Conservation (phyloP, 495 filamentous ascomycete genomes). For the Penicillium bovifimosum region DNA sequence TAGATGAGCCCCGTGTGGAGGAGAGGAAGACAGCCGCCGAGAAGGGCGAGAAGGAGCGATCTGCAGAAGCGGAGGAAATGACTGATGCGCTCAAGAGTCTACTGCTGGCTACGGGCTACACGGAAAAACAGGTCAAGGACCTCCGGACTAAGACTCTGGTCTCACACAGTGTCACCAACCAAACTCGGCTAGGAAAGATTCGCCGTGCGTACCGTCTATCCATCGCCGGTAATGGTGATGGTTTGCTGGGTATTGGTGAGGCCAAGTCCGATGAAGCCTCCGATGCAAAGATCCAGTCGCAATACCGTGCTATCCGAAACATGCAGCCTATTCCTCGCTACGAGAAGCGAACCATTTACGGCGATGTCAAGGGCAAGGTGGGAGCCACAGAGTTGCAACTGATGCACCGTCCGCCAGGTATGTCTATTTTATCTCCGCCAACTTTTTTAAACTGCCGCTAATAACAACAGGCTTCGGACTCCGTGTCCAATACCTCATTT, state of each 20-base stretch:
- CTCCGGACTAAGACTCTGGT: slow-evolving; percentile 64
- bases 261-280: slow-evolving; percentile 72
- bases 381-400: slow-evolving; percentile 77
- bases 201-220: slow-evolving; percentile 60
- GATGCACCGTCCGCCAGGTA: slow-evolving; percentile 81
- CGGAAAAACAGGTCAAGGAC: slow-evolving; percentile 45
- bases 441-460: slow-evolving; percentile 8
- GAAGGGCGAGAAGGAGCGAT: slow-evolving; percentile 30
- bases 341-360: slow-evolving; percentile 86
- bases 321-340: slow-evolving; percentile 85
- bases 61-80: slow-evolving; percentile 36
- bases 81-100: slow-evolving; percentile 53
- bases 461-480: slow-evolving; percentile 72
- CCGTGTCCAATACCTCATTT: slow-evolving; percentile 83
- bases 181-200: slow-evolving; percentile 95
- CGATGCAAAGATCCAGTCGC: slow-evolving; percentile 61
- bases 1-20: slow-evolving; percentile 27
- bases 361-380: slow-evolving; percentile 76
- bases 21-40: slow-evolving; percentile 31
- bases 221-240: slow-evolving; percentile 79
- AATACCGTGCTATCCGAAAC: slow-evolving; percentile 71
- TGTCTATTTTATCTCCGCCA: slow-evolving; percentile 19
- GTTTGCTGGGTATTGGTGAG: slow-evolving; percentile 81
- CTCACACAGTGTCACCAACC: slow-evolving; percentile 70
- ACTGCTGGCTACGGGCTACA: slow-evolving; percentile 65